Conservation (phyloP, 75 land plant genomes). For the Selaginella moellendorffii region DNA sequence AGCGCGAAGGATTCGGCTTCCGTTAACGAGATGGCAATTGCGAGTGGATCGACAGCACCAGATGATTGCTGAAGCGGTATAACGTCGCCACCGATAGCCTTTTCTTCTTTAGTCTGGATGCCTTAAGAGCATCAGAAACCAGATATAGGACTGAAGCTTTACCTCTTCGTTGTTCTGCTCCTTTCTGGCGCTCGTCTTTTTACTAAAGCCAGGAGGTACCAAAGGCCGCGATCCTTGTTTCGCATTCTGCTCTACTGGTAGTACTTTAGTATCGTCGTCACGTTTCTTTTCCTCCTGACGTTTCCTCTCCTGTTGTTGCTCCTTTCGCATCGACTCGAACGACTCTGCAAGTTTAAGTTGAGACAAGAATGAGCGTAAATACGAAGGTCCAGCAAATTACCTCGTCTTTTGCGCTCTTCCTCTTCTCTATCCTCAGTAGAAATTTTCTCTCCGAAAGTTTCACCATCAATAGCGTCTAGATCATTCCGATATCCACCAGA, state of each 20-base stretch:
- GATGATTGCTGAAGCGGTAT: too few relatives aligned
- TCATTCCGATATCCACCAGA: constrained; percentile 36
- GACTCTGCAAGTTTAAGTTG: background rate
- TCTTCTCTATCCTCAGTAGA: constrained; percentile 66
- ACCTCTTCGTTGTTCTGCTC: background rate
- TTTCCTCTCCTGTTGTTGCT: background rate
- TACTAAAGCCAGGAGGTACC: background rate
- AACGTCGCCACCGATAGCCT: too few relatives aligned
- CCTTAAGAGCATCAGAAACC: too few relatives aligned
- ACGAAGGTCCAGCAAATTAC: too few relatives aligned
- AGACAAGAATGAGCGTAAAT: too few relatives aligned
- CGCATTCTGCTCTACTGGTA: too few relatives aligned
- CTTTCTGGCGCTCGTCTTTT: background rate
- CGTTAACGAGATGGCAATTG: too few relatives aligned
- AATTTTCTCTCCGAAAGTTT: constrained; percentile 70
- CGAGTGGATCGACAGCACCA: too few relatives aligned
- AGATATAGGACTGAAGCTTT: too few relatives aligned
- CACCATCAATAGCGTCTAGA: constrained; percentile 55
- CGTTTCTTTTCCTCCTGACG: background rate
- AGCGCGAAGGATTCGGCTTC: too few relatives aligned
- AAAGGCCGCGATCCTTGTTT: background rate
- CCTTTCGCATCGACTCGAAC: background rate
- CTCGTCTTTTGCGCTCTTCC: constrained; percentile 86
- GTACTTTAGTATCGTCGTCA: too few relatives aligned
- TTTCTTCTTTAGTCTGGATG: too few relatives aligned